Percentiles rank a stretch among this genome's conserved stretches.
phyloP scores from a whole-genome alignment of 2,329 filamentous ascomycete genomes.

The Calonectria multiphialidica region DNA sequence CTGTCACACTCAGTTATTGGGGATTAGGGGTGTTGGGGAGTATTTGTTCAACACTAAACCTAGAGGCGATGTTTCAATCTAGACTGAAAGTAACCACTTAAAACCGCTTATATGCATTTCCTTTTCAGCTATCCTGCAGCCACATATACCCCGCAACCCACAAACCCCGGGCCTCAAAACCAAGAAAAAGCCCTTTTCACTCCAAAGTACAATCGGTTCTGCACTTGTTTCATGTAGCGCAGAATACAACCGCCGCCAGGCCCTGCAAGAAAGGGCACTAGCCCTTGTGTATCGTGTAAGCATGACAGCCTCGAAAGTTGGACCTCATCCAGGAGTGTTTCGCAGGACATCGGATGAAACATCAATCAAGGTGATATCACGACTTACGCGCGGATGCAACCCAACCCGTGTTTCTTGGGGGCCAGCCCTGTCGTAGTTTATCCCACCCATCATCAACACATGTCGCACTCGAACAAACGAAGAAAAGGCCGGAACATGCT shows the following conservation, averaged over 20 bases:
- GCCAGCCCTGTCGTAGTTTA: neutral
- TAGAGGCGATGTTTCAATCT: slow-evolving; percentile 8
- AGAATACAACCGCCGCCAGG: neutral
- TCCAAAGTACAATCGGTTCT: neutral
- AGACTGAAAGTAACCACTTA: neutral
- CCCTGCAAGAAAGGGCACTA: neutral
- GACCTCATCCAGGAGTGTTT: neutral
- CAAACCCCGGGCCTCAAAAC: neutral
- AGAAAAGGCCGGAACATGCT: neutral
- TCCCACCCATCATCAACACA: neutral
- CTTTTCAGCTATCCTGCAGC: neutral
- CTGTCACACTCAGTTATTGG: neutral
- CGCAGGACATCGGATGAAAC: neutral
- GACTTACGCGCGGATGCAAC: slow-evolving; percentile 4
- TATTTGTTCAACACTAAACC: slow-evolving; percentile 21
- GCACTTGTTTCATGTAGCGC: neutral
- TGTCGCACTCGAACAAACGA: neutral
- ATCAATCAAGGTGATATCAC: neutral
- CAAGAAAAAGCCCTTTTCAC: neutral
- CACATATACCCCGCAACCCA: neutral
- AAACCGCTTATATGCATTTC: neutral
- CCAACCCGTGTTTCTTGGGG: neutral
- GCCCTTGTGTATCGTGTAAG: neutral
- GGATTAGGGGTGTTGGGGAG: neutral
- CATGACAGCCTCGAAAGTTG: neutral